Evolutionary conservation across 2,329 filamentous ascomycete species (phyloP).

Genomic region (Cytospora leucostoma): DNA sequence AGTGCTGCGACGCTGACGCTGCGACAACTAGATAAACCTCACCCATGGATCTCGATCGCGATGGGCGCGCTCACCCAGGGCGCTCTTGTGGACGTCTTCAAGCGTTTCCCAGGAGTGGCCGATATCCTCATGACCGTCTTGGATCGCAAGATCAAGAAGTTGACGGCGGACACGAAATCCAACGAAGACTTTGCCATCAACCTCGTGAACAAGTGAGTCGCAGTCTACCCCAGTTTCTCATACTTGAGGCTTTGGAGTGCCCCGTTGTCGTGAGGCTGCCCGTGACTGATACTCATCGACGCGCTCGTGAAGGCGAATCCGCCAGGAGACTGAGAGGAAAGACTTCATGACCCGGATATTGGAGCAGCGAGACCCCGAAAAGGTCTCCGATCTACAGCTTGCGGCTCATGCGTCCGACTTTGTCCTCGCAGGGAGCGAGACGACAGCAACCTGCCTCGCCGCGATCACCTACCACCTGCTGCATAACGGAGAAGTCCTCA

Average conservation of each 20-base stretch:
- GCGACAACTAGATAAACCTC: conserved; percentile 29
- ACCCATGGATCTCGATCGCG: conserved; percentile 35
- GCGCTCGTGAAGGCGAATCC: conserved; percentile 2
- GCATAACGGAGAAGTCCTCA: background rate
- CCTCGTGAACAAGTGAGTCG: conserved; percentile 7
- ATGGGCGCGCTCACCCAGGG: conserved; percentile 31
- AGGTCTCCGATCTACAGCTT: conserved; percentile 32
- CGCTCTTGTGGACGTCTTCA: conserved; percentile 30
- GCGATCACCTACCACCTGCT: conserved; percentile 14
- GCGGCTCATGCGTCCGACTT: conserved; percentile 33
- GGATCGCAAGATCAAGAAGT: conserved; percentile 3
- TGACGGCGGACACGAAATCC: conserved; percentile 11
- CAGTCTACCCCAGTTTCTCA: background rate
- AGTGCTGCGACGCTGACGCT: background rate
- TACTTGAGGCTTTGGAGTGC: background rate
- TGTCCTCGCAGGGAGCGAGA: conserved; percentile 26
- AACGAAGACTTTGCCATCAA: conserved; percentile 19
- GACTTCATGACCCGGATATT: conserved; percentile 32
- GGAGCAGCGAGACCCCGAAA: conserved; percentile 28
- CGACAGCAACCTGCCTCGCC: conserved; percentile 15
- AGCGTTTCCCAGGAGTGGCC: conserved; percentile 26
- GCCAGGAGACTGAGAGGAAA: conserved; percentile 24
- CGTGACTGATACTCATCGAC: background rate
- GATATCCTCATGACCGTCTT: conserved; percentile 17
- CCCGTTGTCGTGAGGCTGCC: too few relatives aligned